These are phyloP conservation scores for Rutstroemia sydowiana DNA, from an alignment of 2,329 filamentous ascomycete species.

Conservation along the genomic window DNA sequence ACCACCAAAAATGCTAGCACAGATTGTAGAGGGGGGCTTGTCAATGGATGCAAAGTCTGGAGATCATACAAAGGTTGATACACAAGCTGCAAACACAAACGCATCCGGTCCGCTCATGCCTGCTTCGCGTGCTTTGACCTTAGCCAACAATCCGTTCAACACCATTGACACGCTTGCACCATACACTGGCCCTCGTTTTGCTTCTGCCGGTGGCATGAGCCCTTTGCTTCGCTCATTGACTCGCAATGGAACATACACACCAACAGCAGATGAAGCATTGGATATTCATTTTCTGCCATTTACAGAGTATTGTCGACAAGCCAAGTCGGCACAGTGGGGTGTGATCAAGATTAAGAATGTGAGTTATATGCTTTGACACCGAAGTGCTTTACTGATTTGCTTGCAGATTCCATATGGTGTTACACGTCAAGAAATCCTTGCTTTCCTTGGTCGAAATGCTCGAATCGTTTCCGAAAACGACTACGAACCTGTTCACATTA, in stretches of 20 bases:
- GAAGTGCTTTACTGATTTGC: conserved; percentile 1
- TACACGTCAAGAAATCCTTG: conserved; percentile 47
- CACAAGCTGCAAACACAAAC: not conserved
- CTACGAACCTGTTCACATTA: conserved; percentile 53
- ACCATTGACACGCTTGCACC: conserved; percentile 4
- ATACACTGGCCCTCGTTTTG: conserved; percentile 1
- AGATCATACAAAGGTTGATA: not conserved
- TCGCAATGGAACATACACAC: conserved; percentile 16
- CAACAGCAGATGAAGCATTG: conserved; percentile 25
- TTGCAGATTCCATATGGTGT: conserved; percentile 49
- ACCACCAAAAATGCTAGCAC: conserved; percentile 4
- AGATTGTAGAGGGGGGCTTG: not conserved
- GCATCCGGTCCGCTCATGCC: not conserved
- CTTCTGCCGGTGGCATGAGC: conserved; percentile 12
- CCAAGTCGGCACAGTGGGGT: conserved; percentile 24
- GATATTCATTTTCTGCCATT: conserved; percentile 29
- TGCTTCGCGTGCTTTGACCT: not conserved
- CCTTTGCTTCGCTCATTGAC: conserved; percentile 17
- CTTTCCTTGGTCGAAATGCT: conserved; percentile 51
- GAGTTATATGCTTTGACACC: conserved; percentile 16
- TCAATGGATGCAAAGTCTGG: not conserved
- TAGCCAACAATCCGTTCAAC: conserved; percentile 12
- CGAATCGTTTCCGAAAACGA: conserved; percentile 44
- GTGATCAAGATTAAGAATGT: conserved; percentile 34
- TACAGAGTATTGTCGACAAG: conserved; percentile 29